Percentiles rank a stretch among this genome's conserved stretches.
Conservation (phyloP, 345 rosid genomes). For the Alliaria petiolata region DNA sequence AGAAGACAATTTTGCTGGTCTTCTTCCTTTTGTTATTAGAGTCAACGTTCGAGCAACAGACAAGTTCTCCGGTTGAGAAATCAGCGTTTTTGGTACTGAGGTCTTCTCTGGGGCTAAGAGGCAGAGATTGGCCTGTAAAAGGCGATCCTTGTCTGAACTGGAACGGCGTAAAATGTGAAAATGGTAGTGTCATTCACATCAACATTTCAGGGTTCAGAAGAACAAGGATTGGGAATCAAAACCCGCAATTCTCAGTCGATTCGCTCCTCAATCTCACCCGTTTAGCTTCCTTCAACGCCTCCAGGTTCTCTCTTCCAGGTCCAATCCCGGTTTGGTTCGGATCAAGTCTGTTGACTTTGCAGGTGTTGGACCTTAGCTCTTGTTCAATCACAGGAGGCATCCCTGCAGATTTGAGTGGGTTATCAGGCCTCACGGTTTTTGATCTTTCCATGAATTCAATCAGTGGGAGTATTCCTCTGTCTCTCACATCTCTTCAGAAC, state of each 20-base stretch:
- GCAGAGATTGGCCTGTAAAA: conserved; percentile 87
- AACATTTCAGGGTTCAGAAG: conserved; percentile 87
- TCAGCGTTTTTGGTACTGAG: conserved; percentile 61
- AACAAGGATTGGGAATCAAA: conserved; percentile 63
- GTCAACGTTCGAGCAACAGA: conserved; percentile 64
- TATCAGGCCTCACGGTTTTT: conserved; percentile 53
- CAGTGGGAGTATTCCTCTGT: conserved; percentile 55
- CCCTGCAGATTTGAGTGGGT: conserved; percentile 54
- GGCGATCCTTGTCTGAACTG: conserved; percentile 71
- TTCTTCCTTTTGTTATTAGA: conserved; percentile 45
- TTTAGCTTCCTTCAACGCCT: conserved; percentile 72
- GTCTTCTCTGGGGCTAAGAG: conserved; percentile 77
- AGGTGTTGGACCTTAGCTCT: conserved; percentile 82
- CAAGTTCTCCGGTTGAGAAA: conserved; percentile 51
- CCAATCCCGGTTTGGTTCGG: conserved; percentile 78
- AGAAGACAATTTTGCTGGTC: conserved; percentile 18
- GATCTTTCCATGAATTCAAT: conserved; percentile 67
- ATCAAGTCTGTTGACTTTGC: conserved; percentile 46
- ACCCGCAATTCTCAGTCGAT: conserved; percentile 73
- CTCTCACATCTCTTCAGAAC: conserved; percentile 50
- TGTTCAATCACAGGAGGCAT: conserved; percentile 62
- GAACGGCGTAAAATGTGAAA: conserved; percentile 64
- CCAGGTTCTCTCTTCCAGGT: conserved; percentile 79
- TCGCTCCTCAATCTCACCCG: conserved; percentile 67
- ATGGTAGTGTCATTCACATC: conserved; percentile 63